These are phyloP conservation scores for Monilinia vaccinii-corymbosi DNA, from an alignment of 2,329 filamentous ascomycete species.

Conservation along the genomic window DNA sequence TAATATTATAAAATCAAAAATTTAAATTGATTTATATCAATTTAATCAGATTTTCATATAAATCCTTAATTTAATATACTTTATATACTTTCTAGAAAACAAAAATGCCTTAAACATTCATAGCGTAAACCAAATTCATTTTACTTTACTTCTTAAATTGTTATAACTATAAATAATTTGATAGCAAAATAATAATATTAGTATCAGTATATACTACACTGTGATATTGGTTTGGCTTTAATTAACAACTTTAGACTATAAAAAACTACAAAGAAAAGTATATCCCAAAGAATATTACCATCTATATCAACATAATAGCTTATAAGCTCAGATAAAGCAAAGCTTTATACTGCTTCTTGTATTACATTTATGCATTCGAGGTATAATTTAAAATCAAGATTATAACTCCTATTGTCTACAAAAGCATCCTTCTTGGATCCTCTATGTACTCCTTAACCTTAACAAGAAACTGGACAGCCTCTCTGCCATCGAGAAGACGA, in stretches of 20 bases:
- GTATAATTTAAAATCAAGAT: conserved; percentile 4
- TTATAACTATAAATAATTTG: background rate
- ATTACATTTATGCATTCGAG: conserved; percentile 6
- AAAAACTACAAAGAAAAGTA: background rate
- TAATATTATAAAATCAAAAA: no score
- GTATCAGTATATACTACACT: background rate
- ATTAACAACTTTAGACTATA: background rate
- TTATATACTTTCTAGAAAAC: no score
- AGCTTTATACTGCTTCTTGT: background rate
- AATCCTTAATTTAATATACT: no score
- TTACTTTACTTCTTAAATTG: no score
- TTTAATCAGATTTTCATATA: no score
- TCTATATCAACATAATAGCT: background rate
- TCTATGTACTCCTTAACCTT: conserved; percentile 98
- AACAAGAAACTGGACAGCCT: conserved; percentile 92
- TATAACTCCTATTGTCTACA: conserved; percentile 33
- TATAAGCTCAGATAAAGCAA: background rate
- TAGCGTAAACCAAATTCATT: no score
- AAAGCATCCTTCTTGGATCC: conserved; percentile 84
- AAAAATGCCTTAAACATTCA: no score
- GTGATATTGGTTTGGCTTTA: background rate
- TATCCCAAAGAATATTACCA: background rate
- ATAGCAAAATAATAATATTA: background rate
- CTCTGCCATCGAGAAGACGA: conserved; percentile 85
- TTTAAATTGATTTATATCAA: no score